phyloP scores from a whole-genome alignment of 352 stramenopile genomes.

The Phytophthora hybrid region DNA sequence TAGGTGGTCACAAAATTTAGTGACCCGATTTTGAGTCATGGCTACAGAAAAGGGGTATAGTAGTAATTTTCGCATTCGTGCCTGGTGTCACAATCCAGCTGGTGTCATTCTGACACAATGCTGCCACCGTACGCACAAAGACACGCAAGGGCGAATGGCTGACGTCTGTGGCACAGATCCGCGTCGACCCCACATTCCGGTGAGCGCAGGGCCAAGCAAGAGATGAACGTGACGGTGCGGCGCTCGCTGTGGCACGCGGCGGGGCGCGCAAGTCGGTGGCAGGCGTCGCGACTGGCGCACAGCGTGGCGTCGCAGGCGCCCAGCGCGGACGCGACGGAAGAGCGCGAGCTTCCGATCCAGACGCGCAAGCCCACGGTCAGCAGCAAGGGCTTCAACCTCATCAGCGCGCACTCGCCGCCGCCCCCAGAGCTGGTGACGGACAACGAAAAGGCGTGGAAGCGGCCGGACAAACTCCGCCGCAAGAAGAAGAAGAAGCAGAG shows the following conservation, averaged over 20 bases:
- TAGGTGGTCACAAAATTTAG: no score
- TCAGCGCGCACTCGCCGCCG: slow-evolving; percentile 1
- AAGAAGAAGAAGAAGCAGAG: slow-evolving; percentile 21
- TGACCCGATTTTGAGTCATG: not conserved
- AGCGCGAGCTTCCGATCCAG: slow-evolving; percentile 6
- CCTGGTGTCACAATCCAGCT: not conserved
- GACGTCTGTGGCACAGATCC: slow-evolving; percentile 7
- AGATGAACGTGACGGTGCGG: slow-evolving; percentile 32
- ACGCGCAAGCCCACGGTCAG: slow-evolving; percentile 18
- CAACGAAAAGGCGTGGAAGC: not conserved
- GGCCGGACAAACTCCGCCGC: not conserved
- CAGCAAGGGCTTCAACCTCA: slow-evolving; percentile 38
- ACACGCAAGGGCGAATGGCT: slow-evolving; percentile 8
- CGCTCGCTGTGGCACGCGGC: slow-evolving; percentile 32
- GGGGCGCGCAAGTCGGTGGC: not conserved
- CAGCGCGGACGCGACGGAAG: slow-evolving; percentile 12
- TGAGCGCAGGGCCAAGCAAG: not conserved
- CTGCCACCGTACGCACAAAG: slow-evolving; percentile 3
- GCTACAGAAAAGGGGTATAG: not conserved
- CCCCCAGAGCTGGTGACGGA: not conserved
- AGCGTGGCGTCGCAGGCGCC: slow-evolving; percentile 8
- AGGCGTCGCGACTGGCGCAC: slow-evolving; percentile 12
- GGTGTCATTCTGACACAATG: slow-evolving; percentile 1
- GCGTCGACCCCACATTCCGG: slow-evolving; percentile 26
- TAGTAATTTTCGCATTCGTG: not conserved